These are phyloP conservation scores for Leptodontidium sp. DNA, from an alignment of 2,329 filamentous ascomycete species.

Conservation along the genomic window DNA sequence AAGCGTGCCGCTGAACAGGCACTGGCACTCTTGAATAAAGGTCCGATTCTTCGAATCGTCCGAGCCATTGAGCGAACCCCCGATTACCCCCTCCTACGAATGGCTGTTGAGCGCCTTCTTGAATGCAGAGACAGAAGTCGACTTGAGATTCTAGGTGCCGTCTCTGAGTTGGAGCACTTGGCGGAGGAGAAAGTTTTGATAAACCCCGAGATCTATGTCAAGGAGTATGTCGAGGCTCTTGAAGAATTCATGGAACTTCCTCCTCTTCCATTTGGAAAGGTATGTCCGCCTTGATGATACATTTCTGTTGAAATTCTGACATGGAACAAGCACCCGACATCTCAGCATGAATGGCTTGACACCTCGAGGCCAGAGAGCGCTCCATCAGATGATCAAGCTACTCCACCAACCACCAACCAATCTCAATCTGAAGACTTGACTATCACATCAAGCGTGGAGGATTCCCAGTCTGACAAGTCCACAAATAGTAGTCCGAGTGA, in stretches of 20 bases:
- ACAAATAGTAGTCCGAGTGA: background rate
- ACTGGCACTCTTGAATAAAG: background rate
- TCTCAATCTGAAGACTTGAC: background rate
- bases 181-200: conserved; percentile 12
- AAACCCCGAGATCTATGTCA: background rate
- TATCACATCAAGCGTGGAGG: background rate
- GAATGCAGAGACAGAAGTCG: conserved; percentile 1
- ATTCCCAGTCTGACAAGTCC: background rate
- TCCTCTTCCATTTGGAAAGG: background rate
- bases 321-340: too few relatives aligned
- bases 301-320: background rate
- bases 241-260: conserved; percentile 6
- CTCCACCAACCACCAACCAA: background rate
- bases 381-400: background rate
- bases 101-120: conserved; percentile 10
- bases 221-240: conserved; percentile 3
- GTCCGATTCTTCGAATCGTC: conserved; percentile 6
- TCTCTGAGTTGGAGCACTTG: conserved; percentile 4
- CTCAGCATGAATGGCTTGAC: background rate
- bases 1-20: conserved; percentile 1
- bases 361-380: background rate
- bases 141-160: conserved; percentile 3
- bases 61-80: background rate
- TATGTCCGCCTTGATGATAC: background rate
- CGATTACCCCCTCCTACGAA: conserved; percentile 5